Evolutionary conservation across 768 basidiomycete species (phyloP).

Genomic region (Trametes coccinea): DNA sequence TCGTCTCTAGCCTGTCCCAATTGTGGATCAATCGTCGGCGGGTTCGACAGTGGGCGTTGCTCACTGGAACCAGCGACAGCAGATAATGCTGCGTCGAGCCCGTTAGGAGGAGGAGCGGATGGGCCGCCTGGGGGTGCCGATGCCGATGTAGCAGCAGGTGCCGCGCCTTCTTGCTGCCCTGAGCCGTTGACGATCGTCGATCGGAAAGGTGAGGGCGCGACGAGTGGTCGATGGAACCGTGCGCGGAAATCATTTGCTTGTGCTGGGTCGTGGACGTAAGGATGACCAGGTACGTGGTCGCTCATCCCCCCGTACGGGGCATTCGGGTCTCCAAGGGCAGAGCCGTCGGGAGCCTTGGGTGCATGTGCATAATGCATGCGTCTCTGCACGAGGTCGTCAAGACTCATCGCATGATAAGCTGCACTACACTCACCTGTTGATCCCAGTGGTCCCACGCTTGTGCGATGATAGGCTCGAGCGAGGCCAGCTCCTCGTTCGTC

Average conservation of each 20-base stretch:
- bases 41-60: conserved; percentile 8
- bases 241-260: conserved; percentile 59
- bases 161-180: conserved; percentile 17
- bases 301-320: conserved; percentile 23
- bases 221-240: conserved; percentile 62
- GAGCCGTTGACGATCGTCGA: conserved; percentile 25
- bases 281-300: conserved; percentile 28
- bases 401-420: background rate
- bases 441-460: conserved; percentile 90
- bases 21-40: conserved; percentile 33
- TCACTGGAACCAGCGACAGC: conserved; percentile 7
- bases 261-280: conserved; percentile 35
- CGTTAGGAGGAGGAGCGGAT: conserved; percentile 5
- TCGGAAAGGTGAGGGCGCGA: conserved; percentile 61
- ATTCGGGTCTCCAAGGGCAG: conserved; percentile 26
- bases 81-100: conserved; percentile 11
- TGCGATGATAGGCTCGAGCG: conserved; percentile 77
- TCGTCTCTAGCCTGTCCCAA: conserved; percentile 38
- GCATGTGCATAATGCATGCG: conserved; percentile 47
- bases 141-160: conserved; percentile 8
- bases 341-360: conserved; percentile 32
- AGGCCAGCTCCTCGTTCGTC: conserved; percentile 77
- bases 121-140: conserved; percentile 19
- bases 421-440: conserved; percentile 55
- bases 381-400: conserved; percentile 36